Base-by-base conservation (phyloP, 78 protist species). In the Dictyostelium firmibasis region DNA sequence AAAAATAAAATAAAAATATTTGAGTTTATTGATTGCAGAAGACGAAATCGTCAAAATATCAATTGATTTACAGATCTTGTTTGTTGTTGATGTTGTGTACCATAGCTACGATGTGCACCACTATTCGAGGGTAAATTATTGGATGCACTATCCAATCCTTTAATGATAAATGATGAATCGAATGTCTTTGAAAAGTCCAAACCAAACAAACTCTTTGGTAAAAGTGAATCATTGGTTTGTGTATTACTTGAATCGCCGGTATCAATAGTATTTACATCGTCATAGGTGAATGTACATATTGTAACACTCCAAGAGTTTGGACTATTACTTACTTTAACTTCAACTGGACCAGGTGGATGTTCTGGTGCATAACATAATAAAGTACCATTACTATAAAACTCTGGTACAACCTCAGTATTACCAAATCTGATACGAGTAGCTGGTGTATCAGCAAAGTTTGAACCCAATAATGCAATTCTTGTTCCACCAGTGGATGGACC, bases 401-500 rank as follows among this genome's bases (percentile, higher is more conserved):
- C 83, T 38, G 97, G 97, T 27, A 50, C 31, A 0, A 96, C 96
- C 47, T 96, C 97, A 43, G 83, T 43, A 62, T 85, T 91, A 35
- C 81, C 97, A 53, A 96, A 96, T 10, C 50, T 29, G 1, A 96
- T 27, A 31, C 97, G 60, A 47, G 94, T 91, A 14, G 81, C 91
- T 1, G 97, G 97, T 27, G 97, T 76, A 50, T 96, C 96, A 13
- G 92, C 97, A 72, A 96, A 96, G 64, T 96, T 96, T 23, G 76
- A 14, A 38, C 97, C 97, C 14, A 96, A 85, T 11, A 96, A 36
- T 16, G 94, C 93, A 6, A 96, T 93, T 77, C 96, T 81, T 4
- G 97, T 96, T n/a, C 95, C 95, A 25, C 97, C 97, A n/a, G 70
- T 18, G 1, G 83, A 44, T 35, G 97, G 96, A 38, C 97, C 97